Evolutionary conservation across 805 yeast genomes (phyloP), one percentile per base, ranked within the genome.

Genomic region (Yamadazyma philogaea): DNA sequence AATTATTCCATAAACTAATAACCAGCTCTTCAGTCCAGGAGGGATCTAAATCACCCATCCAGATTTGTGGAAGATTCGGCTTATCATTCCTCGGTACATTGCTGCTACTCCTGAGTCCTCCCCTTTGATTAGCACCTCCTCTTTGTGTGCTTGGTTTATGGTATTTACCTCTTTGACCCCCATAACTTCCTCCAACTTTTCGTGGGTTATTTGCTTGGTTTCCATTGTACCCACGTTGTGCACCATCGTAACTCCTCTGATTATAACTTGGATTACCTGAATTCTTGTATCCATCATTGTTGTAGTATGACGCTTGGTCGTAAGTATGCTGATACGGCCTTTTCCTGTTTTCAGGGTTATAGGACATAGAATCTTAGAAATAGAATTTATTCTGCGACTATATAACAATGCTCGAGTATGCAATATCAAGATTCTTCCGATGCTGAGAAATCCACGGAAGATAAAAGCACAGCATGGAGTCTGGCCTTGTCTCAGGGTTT

Each of bases 31-130:
- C 96, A 46, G 84, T 87, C 89, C 96, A 86, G 59, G 77, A 70
- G 7, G 86, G 86, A 52, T 88, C 96, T 34, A 89, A 65, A 54
- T 87, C 96, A 17, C 96, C 97, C 96, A 89, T 90, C 84, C 90
- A 85, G 38, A 85, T 56, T 50, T 77, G 81, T 18, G 6, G 31
- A n/a, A 17, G 32, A 14, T 14, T 20, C n/a, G 30, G 36, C 26
- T 22, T 32, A 7, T 39, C 42, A 8, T 31, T 16, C 18, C 42
- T 39, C 8, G 32, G 30, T 3, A 11, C 21, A 6, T 34, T 21
- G n/a, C 11, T 28, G 15, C 11, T n/a, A 15, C 21, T 32, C 27
- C 27, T 31, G 33, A 14, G 19, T 1, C 42, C 42, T 11, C 42
- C 36, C 21, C 43, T 27, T 12, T 16, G 34, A 5, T 7, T 16